Conservation (phyloP, 2,329 filamentous ascomycete genomes). For the Ceratocystiopsis minuta region DNA sequence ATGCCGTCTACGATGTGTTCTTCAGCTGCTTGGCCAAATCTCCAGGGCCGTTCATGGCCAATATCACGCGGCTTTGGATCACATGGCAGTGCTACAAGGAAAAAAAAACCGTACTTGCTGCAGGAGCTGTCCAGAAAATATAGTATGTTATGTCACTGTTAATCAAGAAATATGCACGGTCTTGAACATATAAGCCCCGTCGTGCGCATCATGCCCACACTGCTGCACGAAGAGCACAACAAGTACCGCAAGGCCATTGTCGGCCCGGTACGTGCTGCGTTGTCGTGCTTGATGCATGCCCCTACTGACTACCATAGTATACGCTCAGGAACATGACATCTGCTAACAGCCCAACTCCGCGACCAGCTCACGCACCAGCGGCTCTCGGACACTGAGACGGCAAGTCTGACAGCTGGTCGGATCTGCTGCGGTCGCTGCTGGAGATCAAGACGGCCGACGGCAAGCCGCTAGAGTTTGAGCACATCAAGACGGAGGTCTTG, state of each 20-base stretch:
- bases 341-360: conserved; percentile 23
- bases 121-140: conserved; percentile 19
- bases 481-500: conserved; percentile 34
- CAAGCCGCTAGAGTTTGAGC: conserved; percentile 27
- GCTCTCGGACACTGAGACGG: conserved; percentile 25
- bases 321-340: conserved; percentile 37
- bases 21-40: neutral
- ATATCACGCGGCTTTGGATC: conserved; percentile 30
- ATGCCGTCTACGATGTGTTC: neutral
- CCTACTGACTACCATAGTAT: conserved; percentile 17
- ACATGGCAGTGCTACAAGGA: conserved; percentile 30
- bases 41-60: neutral
- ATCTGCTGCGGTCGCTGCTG: conserved; percentile 32
- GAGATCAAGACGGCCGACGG: conserved; percentile 26
- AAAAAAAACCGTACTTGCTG: conserved; percentile 24
- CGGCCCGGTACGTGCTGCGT: conserved; percentile 15
- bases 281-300: no score
- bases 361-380: conserved; percentile 33
- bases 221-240: conserved; percentile 32
- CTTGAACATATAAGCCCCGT: conserved; percentile 35
- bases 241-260: conserved; percentile 35
- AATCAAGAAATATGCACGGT: no score
- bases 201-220: conserved; percentile 32
- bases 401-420: conserved; percentile 24
- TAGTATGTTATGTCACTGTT: no score